phyloP scores from a whole-genome alignment of 768 basidiomycete genomes.

The Podaxis sp. region DNA sequence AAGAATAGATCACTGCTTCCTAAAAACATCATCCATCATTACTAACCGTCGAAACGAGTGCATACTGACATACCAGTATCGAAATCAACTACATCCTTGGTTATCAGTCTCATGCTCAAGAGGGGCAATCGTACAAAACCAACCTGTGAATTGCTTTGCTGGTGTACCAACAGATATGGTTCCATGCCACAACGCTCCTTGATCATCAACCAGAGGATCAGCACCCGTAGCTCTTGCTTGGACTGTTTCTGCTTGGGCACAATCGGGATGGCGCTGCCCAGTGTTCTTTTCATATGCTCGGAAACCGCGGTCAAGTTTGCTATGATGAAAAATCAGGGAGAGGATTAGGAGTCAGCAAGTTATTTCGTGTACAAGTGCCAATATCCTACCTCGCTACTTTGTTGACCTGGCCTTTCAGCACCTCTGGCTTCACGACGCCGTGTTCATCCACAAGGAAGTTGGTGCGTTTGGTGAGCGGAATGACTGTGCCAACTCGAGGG shows the following conservation, averaged over 20 bases:
- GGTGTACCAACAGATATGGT: conserved; percentile 45
- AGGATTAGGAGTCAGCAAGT: neutral
- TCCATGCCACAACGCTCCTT: conserved; percentile 40
- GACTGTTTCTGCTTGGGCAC: conserved; percentile 11
- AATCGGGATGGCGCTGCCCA: conserved; percentile 32
- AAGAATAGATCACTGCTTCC: conserved; percentile 49
- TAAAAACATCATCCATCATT: conserved; percentile 9
- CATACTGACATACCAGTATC: conserved; percentile 33
- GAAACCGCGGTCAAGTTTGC: conserved; percentile 41
- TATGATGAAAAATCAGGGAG: conserved; percentile 14
- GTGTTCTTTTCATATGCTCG: conserved; percentile 41
- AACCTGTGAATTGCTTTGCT: conserved; percentile 36
- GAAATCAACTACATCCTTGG: conserved; percentile 35
- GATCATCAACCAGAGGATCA: conserved; percentile 31
- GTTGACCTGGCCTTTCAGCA: conserved; percentile 20
- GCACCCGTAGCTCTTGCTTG: conserved; percentile 24
- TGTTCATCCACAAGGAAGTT: conserved; percentile 16
- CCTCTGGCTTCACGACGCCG: conserved; percentile 20
- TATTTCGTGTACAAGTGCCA: neutral
- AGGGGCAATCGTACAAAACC: neutral
- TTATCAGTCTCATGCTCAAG: neutral
- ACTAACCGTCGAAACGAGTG: neutral
- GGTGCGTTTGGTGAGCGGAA: conserved; percentile 25
- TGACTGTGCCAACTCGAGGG: conserved; percentile 13
- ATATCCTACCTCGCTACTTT: conserved; percentile 16